Evolutionary conservation across 495 filamentous ascomycete genomes (phyloP), one percentile per base, ranked within the genome.

Genomic region (Hypoxylon fuscum): DNA sequence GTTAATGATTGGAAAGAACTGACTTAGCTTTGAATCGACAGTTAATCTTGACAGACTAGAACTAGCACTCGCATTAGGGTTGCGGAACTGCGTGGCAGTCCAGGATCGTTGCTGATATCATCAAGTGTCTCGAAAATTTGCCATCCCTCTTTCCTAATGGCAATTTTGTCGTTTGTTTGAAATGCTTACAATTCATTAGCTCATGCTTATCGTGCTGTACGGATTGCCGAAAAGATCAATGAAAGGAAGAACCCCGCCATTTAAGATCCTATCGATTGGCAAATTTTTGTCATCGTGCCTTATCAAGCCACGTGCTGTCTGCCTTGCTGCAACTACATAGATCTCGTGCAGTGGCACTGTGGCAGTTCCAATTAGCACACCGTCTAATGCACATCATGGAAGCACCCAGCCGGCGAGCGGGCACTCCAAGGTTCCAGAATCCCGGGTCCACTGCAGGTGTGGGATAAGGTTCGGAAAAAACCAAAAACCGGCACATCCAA

Each of bases 191-290:
- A 43, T 49, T 12, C 3, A 53, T 55, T 55, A 60, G 58, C 31
- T 54, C 55, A 59, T 59, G 64, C 64, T 68, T 60, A 68, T 62
- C 38, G 49, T n/a, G n/a, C 15, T 37, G 34, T n/a, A n/a, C n/a
- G 12, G 34, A 37, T 37, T 14, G 34, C 34, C n/a, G n/a, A 14
- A 14, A 37, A 37, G n/a, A 12, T 8, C 2, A 37, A 37, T 14
- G 12, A 37, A 37, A 14, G 11, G 15, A 37, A 14, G n/a, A n/a
- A n/a, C n/a, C 34, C 34, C 34, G 3, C 6, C 15, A 20, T 27
- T 46, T 22, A 31, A 34, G 34, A 60, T 60, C 48, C 8, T n/a
- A 37, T 37, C 37, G 15, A 40, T 40, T 17, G 37, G 18, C 15
- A 40, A 8, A 15, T n/a, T 17, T 40, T 40, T 20, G 37, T 40